These are phyloP conservation scores for Metschnikowia kunwiensis DNA, from an alignment of 805 yeast genomes.

Conservation along the genomic window DNA sequence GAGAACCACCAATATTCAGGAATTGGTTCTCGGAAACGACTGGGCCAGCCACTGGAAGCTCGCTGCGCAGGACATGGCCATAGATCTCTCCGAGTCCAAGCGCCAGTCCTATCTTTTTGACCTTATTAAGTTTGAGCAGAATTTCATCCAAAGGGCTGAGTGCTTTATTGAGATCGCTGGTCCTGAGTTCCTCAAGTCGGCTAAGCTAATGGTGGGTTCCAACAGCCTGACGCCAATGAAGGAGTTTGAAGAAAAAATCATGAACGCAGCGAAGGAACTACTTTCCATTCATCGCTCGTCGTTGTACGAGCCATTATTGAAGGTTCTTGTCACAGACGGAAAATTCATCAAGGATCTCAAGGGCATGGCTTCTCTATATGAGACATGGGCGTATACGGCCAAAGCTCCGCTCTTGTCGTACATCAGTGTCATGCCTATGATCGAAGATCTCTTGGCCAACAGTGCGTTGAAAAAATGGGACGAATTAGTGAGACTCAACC, in stretches of 20 bases:
- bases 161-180: conserved; percentile 54
- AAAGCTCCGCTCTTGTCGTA: conserved; percentile 52
- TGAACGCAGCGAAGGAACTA: conserved; percentile 54
- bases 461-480: conserved; percentile 59
- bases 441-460: conserved; percentile 51
- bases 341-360: conserved; percentile 54
- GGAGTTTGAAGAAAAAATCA: conserved; percentile 58
- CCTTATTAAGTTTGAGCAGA: conserved; percentile 65
- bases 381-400: conserved; percentile 62
- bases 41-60: conserved; percentile 70
- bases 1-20: conserved; percentile 20
- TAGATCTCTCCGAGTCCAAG: conserved; percentile 52
- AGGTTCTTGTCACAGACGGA: conserved; percentile 58
- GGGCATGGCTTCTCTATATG: conserved; percentile 56
- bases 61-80: conserved; percentile 50
- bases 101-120: conserved; percentile 77
- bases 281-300: conserved; percentile 52
- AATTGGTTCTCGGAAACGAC: conserved; percentile 39
- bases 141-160: conserved; percentile 62
- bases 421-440: conserved; percentile 58
- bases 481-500: conserved; percentile 48
- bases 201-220: conserved; percentile 22
- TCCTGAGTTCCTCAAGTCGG: conserved; percentile 37
- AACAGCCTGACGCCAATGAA: conserved; percentile 24
- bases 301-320: conserved; percentile 56